Evolutionary conservation across 2,329 filamentous ascomycete genomes (phyloP), one percentile per base, ranked within the genome.

Genomic region (Aotearoamyces nothofagi): DNA sequence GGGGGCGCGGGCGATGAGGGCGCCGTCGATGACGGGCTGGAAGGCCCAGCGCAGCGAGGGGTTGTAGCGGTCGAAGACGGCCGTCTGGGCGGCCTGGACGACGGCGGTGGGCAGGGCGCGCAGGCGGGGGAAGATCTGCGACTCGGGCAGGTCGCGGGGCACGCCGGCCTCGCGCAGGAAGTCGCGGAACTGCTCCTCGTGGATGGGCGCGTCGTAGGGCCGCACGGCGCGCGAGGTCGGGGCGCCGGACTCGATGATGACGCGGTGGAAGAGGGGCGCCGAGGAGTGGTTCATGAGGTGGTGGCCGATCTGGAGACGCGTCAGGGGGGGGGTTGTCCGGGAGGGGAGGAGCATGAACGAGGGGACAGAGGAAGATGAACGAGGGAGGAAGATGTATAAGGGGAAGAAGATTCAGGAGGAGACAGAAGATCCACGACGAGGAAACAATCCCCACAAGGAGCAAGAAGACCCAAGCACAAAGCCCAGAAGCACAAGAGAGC

Each of bases 21-120:
- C 61, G 4, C 47, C 53, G n/a, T n/a, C n/a, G 32, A 81, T 65
- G 19, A 74, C 68, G 5, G 76, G 76, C 41, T 80, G 77, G 52
- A 79, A 82, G 1, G 78, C 58, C 68, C 68, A 73, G 15, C 58
- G 56, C 6, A 70, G 51, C 5, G 51, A 54, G 3, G 43, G 38
- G n/a, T 49, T 45, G 41, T 62, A 60, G 25, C 46, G 47, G 7
- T 48, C 37, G 53, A 57, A 70, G 16, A 69, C 52, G 5, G 31
- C 24, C 26, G 54, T 46, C 5, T 56, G 58, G 8, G 65, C 65
- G 1, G 34, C 29, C 15, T 55, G 42, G 15, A 69, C 42, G 4
- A 38, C 46, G 0, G 39, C 27, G 3, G 57, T 41, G 3, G 60
- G 51, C 5, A 65, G 38, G 45, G 49, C 39, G 29, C 60, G 58